A percentile compares a stretch with the other conserved stretches of the same genome.
Evolutionary conservation across 352 stramenopile genomes (phyloP).

Genomic region (Phytophthora fragariae): DNA sequence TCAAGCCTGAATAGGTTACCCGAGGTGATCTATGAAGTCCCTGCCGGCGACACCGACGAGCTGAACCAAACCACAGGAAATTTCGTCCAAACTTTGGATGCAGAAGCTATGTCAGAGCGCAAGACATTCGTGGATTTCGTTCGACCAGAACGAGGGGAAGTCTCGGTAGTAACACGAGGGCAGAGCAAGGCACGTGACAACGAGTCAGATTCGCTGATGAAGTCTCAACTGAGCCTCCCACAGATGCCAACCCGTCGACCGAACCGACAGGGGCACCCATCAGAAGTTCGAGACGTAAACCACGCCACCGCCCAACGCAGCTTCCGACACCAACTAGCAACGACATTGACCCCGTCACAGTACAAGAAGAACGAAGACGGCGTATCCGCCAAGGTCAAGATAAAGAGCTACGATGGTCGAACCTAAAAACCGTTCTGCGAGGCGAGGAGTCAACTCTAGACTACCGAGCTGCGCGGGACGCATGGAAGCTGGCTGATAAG

Average conservation of each 20-base stretch:
- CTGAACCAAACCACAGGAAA: background rate
- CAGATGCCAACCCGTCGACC: too few relatives aligned
- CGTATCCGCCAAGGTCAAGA: background rate
- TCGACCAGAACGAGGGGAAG: background rate
- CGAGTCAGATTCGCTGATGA: conserved; percentile 1
- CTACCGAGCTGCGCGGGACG: background rate
- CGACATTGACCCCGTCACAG: too few relatives aligned
- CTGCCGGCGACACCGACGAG: background rate
- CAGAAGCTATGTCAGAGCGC: background rate
- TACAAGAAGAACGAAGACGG: background rate
- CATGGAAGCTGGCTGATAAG: background rate
- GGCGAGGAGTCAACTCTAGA: background rate
- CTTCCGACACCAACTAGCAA: too few relatives aligned
- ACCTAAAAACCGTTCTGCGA: background rate
- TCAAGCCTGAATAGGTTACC: background rate
- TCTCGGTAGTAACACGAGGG: background rate
- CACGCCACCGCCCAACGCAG: too few relatives aligned
- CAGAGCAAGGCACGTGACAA: background rate
- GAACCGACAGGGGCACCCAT: too few relatives aligned
- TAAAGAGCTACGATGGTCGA: background rate
- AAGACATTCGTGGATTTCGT: background rate
- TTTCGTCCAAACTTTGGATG: background rate
- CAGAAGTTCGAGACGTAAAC: too few relatives aligned
- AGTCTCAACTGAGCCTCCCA: too few relatives aligned
- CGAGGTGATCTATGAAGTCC: background rate